Base-by-base conservation (phyloP, 2,329 filamentous ascomycete species). In the Neophaeococcomyces aloes region DNA sequence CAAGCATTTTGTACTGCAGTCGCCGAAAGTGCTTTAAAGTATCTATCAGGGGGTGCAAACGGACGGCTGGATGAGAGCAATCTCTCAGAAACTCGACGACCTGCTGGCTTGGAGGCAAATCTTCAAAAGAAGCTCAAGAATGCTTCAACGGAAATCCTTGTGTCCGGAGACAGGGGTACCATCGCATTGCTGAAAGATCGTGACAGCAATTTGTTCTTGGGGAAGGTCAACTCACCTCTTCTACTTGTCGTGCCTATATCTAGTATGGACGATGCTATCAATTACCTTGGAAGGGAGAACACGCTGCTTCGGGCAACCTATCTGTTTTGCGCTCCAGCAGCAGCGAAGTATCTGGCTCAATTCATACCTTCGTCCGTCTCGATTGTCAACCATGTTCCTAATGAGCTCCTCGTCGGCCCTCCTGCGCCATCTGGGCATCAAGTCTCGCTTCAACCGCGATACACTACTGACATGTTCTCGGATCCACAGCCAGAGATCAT, bases 321-420 rank as follows among this genome's bases (percentile, higher is more conserved):
- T 51, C 62, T 73, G 48, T 80, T 78, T 54, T 68, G 69, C 7
- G 61, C 62, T 17, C 62, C 68, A 0, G 49, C 62, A 1, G 61
- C 70, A 2, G 73, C 69, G 13, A 81, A 80, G 55, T 81, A 80
- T 49, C 63, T 81, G 3, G 64, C 67, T 6, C 74, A 80, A 49
- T 78, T 74, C 56, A 60, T 79, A 29, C 53, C 64, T 7, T 63
- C 74, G 2, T 61, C 69, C 10, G 56, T 69, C 1, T 69, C 71
- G 0, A 74, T 71, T 54, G 61, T 75, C 44, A 81, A 81, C 56
- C 70, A 77, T 41, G 66, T 81, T 5, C 76, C 77, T 0, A 49
- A 61, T 2, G 65, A 72, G 27, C 60, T 81, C 2, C 66, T 81
- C 3, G 53, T 68, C 56, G 57, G 57, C 17, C 38, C 17, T 29